Evolutionary conservation across 192 early-diverging fungal species (phyloP), one percentile per base, ranked within the genome.

Genomic region (Thoreauomyces humboldtii): DNA sequence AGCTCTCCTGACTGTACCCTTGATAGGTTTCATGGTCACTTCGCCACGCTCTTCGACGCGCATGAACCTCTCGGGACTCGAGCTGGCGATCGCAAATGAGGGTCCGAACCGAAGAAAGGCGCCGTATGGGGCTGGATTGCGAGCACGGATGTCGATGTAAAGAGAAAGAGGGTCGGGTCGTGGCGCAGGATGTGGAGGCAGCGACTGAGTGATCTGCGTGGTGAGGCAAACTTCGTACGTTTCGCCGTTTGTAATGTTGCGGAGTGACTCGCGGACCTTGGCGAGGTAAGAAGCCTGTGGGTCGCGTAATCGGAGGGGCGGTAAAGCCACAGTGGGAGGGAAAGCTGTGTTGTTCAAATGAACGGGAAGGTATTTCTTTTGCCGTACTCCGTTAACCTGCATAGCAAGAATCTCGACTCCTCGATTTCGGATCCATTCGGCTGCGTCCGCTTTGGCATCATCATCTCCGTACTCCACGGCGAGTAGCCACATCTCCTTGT

Each of bases 151-250:
- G 29, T 71, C 68, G 14, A 64, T 62, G 70, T 96, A 96, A 4
- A 92, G 51, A 4, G 74, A 71, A 52, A 67, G 70, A 17, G 76
- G 55, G 27, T 61, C 28, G 4, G 56, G 44, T 6, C 19, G 17
- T 28, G 11, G 1, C 12, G 25, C 22, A n/a, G n/a, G n/a, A n/a
- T n/a, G n/a, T 2, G 24, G 19, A 17, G 61, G 51, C 5, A 73
- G 22, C 19, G 9, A 22, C 0, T 35, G 34, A 3, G 7, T 41
- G 27, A 94, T 84, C 43, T 91, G 90, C 1, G 90, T 96, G 0
- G 96, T 98, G 48, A 98, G 62, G 67, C 93, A 95, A 1, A 96
- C 72, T 66, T 98, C 96, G 73, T 98, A 98, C n/a, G 93, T 87
- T 66, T 98, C 94, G 36, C 96, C 96, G 46, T 83, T 80, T 0